Evolutionary conservation across 257 asterid genomes (phyloP), one percentile per base, ranked within the genome.

Genomic region (Solanum sitiens): DNA sequence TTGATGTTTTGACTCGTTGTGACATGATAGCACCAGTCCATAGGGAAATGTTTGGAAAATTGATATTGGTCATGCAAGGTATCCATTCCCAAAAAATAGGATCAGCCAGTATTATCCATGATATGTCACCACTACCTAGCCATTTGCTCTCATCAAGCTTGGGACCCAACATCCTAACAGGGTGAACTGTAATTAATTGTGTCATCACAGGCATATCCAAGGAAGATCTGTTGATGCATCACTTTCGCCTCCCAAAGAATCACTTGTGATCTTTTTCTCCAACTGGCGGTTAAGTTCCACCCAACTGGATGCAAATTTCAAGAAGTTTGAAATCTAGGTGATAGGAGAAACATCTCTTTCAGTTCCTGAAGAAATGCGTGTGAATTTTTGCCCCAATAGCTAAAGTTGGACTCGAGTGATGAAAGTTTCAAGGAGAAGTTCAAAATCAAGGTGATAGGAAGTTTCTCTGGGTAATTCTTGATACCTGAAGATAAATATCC

Each of bases 11-110:
- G 88, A 91, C 91, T 84, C 86, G 50, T 23, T 91, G 93, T 87
- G 92, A 91, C 79, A 42, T 88, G 91, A 89, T 96, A 85, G 88
- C 96, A 89, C 93, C 96, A 16, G 87, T 88, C 71, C 94, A 93
- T 89, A 95, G 87, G 90, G 95, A 93, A 93, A 93, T 93, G 89
- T 89, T 94, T 30, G 86, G 83, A 53, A 92, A 92, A 88, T 87
- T 94, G 92, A 89, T 90, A 30, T 30, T 84, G 14, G 89, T 86
- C 80, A 70, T 74, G 73, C 79, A 68, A 87, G 39, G 65, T 79
- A 79, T 21, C 84, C 84, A 77, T 77, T 77, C 84, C 84, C 27
- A 79, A 45, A 25, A 25, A 27, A 1, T 8, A 79, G 25, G 65
- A 45, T 45, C 25, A 27, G 37, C 84, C 40, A 77, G 63, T 77